These are phyloP conservation scores for Fusarium virguliforme DNA, from an alignment of 2,329 filamentous ascomycete species.

Conservation along the genomic window DNA sequence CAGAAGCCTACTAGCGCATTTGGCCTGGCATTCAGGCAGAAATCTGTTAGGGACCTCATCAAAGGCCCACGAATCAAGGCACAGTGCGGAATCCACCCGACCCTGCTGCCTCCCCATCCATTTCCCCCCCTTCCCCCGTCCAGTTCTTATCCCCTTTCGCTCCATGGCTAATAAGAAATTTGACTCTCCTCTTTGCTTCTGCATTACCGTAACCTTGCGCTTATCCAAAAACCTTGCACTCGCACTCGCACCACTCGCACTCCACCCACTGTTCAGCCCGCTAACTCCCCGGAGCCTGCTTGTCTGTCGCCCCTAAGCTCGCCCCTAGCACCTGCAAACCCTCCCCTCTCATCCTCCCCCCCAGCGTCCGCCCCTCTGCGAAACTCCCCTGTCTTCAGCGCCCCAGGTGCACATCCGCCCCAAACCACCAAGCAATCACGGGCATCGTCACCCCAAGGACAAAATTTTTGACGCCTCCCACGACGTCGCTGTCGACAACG, in stretches of 20 bases:
- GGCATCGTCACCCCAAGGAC: conserved; percentile 47
- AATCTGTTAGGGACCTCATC: conserved; percentile 39
- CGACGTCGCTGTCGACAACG: conserved; percentile 52
- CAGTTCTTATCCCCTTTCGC: conserved; percentile 26
- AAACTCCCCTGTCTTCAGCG: conserved; percentile 46
- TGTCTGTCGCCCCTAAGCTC: conserved; percentile 35
- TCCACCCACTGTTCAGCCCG: conserved; percentile 27
- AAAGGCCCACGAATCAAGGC: conserved; percentile 35
- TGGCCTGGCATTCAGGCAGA: conserved; percentile 23
- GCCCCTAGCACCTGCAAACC: conserved; percentile 30
- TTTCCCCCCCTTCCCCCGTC: conserved; percentile 8
- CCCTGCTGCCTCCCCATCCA: conserved; percentile 26
- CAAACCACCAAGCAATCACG: conserved; percentile 43
- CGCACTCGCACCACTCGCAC: conserved; percentile 34
- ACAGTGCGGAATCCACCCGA: conserved; percentile 39
- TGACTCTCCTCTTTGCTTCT: conserved; percentile 33
- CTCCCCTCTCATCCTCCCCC: conserved; percentile 29
- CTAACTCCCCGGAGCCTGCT: conserved; percentile 38
- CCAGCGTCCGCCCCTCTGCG: conserved; percentile 41
- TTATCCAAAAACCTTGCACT: conserved; percentile 37
- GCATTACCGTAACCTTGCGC: conserved; percentile 40
- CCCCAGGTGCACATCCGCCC: conserved; percentile 40
- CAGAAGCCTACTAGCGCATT: conserved; percentile 34
- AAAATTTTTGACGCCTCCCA: conserved; percentile 55
- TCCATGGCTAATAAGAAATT: conserved; percentile 29